A percentile compares a stretch with the other conserved stretches of the same genome.
Evolutionary conservation across 306 rosid species (phyloP).

Genomic region (Vigna nakashimae): DNA sequence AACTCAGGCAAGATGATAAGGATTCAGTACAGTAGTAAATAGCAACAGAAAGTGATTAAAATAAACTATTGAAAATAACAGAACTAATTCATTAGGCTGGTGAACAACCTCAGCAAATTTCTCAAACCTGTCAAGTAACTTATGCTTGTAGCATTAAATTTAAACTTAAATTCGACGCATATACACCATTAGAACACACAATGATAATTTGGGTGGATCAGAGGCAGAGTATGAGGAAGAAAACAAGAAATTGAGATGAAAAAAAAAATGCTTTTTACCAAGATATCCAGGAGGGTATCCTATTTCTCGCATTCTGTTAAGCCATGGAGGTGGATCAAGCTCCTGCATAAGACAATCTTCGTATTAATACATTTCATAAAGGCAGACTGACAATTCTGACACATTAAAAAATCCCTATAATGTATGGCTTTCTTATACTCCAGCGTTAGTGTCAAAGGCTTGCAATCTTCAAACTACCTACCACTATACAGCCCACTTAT

Average conservation of each 20-base stretch:
- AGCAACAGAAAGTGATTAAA: neutral
- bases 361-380: neutral
- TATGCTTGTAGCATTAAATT: neutral
- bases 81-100: neutral
- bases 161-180: neutral
- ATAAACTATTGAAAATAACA: neutral
- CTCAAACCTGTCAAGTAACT: neutral
- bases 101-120: neutral
- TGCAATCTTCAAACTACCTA: neutral
- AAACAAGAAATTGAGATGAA: conserved; percentile 17
- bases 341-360: conserved; percentile 61
- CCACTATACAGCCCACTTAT: neutral
- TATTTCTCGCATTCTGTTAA: conserved; percentile 93
- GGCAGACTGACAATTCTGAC: neutral
- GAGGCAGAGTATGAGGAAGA: neutral
- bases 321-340: conserved; percentile 99
- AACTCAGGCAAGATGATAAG: conserved; percentile 29
- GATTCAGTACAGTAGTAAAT: conserved; percentile 2
- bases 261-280: conserved; percentile 61
- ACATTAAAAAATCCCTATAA: neutral
- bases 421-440: conserved; percentile 21
- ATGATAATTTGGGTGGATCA: neutral
- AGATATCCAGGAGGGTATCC: conserved; percentile 99
- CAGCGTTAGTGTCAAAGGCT: conserved; percentile 20
- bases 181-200: neutral